Base-by-base conservation (phyloP, 768 basidiomycete genomes). In the Tubosaeta sp. region DNA sequence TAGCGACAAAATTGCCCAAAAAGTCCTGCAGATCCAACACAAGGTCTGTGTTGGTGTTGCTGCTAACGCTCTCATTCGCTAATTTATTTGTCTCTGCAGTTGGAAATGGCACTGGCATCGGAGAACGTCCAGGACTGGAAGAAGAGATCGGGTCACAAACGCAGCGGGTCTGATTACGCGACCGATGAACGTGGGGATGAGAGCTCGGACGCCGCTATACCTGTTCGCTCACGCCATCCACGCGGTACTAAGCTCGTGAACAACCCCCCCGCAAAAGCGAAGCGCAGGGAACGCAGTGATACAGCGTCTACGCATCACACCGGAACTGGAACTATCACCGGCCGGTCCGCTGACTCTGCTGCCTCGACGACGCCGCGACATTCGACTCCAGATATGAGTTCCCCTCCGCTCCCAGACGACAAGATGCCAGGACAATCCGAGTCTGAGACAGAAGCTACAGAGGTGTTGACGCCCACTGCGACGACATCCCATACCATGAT, bases 1-100 rank as follows among this genome's bases (percentile, higher is more conserved):
- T 66, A 92, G 87, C 58, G 93, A 95, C 60, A 84, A 81, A 63
- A 94, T 97, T 50, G 86, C 90, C 25, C 83, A 88, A 66, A 91
- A 93, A 68, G 88, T 97, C 43, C 63, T 88, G 44, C 83, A 88
- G 68, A 95, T 97, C 53, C 92, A 95, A 71, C 84, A 88, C 58
- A 95, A 95, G 82, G 93, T 92, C 41, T 50, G 75, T 68, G 25
- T 26, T 31, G n/a, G 19, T 45, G 5, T 48, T n/a, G n/a, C 25
- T 19, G 3, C 46, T 38, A 41, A 11, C 34, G 16, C 25, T 17
- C 16, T 19, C 19, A 48, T 49, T 32, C 38, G 13, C 32, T 65
- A 33, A 63, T 39, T 47, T n/a, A 51, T 17, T 34, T 25, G 4
- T 29, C 38, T 32, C 53, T 25, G 46, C 54, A 93, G 91, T 74